A percentile compares a stretch with the other conserved stretches of the same genome.
These are phyloP conservation scores for Mucor mucedo DNA, from an alignment of 371 early-diverging fungal genomes.

Conservation along the genomic window DNA sequence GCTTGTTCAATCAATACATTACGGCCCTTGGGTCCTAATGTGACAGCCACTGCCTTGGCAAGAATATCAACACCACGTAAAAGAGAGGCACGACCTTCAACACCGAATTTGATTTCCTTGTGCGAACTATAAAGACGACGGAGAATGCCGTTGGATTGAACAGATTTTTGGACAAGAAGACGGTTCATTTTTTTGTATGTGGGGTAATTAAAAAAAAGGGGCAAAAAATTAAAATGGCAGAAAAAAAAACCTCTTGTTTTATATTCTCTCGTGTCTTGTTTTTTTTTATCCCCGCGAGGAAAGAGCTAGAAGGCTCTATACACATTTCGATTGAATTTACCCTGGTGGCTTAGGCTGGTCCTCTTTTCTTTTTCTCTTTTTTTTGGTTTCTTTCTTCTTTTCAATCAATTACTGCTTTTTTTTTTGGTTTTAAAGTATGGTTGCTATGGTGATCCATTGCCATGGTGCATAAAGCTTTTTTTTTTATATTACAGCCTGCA, in stretches of 20 bases:
- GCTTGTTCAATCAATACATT: slow-evolving; percentile 98
- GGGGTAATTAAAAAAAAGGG: neutral
- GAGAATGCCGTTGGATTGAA: slow-evolving; percentile 44
- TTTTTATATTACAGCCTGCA: neutral
- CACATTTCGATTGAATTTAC: neutral
- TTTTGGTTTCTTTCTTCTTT: neutral
- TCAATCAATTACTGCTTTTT: no score
- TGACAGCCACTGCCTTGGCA: slow-evolving; percentile 97
- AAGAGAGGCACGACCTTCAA: slow-evolving; percentile 92
- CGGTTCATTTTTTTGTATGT: slow-evolving; percentile 38
- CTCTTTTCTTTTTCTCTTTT: neutral
- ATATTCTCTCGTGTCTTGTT: neutral
- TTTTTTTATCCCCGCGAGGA: slow-evolving; percentile 3
- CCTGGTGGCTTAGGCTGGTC: neutral
- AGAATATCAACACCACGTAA: slow-evolving; percentile 94
- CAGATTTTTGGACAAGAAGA: slow-evolving; percentile 39
- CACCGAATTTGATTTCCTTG: slow-evolving; percentile 96
- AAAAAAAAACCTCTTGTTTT: neutral
- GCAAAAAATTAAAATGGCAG: neutral
- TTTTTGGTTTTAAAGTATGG: no score
- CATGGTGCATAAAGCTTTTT: neutral
- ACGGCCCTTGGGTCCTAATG: slow-evolving; percentile 97
- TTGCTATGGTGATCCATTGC: neutral
- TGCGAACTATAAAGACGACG: slow-evolving; percentile 83
- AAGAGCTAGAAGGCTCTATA: neutral